Evolutionary conservation across 495 filamentous ascomycete species (phyloP), one percentile per base, ranked within the genome.

Genomic region (Choiromyces venosus): DNA sequence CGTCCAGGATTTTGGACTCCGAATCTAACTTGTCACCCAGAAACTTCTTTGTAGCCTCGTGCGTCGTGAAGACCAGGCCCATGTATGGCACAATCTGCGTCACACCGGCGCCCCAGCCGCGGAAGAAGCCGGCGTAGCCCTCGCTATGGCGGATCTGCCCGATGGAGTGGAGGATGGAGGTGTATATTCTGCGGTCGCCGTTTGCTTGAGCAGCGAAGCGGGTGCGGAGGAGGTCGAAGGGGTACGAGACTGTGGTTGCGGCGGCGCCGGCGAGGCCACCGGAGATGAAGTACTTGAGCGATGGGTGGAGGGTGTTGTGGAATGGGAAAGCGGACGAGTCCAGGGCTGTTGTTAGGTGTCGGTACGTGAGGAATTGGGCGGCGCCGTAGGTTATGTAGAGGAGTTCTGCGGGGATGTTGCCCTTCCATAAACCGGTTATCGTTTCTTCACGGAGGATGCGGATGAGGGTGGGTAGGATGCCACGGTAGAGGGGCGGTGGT

Each of bases 171-270:
- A 84, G 68, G 18, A 99, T 84, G 4, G 88, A 91, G 10, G 83
- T 67, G 83, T 99, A 98, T 4, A 98, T 68, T 77, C 79, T 40
- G 4, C 25, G n/a, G 35, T 16, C 66, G 38, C 74, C 89, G n/a
- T 86, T 87, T 36, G 95, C 96, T 82, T 97, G 94, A 0, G 96
- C 96, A 8, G 95, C 95, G 83, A 99, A 99, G 2, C 95, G 89
- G 39, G 95, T 99, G 66, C 95, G 90, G 5, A 99, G 88, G 7
- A 99, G 86, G 83, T 99, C 95, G 37, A 98, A 87, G 14, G 95
- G 95, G 84, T 98, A 98, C 42, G 96, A 98, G 7, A 85, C 83
- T 12, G 88, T 89, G 0, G 96, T 98, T 35, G 96, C 93, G 37
- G 88, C 81, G 12, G 88, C 92, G 68, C 95, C 95, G 8, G 92